Percentiles rank a stretch among this genome's conserved stretches.
Evolutionary conservation across 2,329 filamentous ascomycete genomes (phyloP).

Genomic region (Aspergillus sp.): DNA sequence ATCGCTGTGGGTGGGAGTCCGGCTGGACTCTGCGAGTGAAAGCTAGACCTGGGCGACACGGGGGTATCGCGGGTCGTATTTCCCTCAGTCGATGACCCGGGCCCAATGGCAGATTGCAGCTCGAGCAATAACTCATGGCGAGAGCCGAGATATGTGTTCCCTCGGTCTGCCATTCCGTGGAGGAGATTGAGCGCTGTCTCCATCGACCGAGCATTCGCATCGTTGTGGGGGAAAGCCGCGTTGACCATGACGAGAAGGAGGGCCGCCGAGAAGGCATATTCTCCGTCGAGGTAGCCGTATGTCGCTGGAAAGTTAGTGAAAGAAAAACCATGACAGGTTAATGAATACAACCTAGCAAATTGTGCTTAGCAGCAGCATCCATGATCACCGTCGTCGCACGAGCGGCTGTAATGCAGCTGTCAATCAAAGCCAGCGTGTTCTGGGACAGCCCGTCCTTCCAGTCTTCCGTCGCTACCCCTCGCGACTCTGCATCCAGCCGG

Average conservation of each 20-base stretch:
- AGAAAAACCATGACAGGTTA: not conserved
- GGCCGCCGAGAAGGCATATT: slow-evolving; percentile 47
- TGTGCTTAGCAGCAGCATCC: slow-evolving; percentile 40
- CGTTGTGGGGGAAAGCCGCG: slow-evolving; percentile 41
- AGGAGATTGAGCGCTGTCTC: slow-evolving; percentile 40
- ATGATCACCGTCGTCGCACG: slow-evolving; percentile 43
- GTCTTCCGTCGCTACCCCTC: slow-evolving; percentile 27
- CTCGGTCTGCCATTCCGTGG: slow-evolving; percentile 43
- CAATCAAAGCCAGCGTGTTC: slow-evolving; percentile 43
- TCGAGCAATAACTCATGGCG: slow-evolving; percentile 31
- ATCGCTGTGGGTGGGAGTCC: slow-evolving; percentile 3
- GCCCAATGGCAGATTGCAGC: slow-evolving; percentile 22
- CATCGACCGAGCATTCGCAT: slow-evolving; percentile 37
- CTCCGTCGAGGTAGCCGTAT: slow-evolving; percentile 50
- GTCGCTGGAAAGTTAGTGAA: slow-evolving; percentile 30
- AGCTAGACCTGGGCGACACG: slow-evolving; percentile 9
- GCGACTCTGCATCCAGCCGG: slow-evolving; percentile 31
- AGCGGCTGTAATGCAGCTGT: slow-evolving; percentile 45
- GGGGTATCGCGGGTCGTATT: slow-evolving; percentile 4
- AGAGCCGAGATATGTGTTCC: slow-evolving; percentile 42
- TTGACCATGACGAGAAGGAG: slow-evolving; percentile 48
- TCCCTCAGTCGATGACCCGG: slow-evolving; percentile 7
- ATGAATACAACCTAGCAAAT: slow-evolving; percentile 38
- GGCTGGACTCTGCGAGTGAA: slow-evolving; percentile 7
- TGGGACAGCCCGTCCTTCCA: slow-evolving; percentile 42